A percentile compares a stretch with the other conserved stretches of the same genome.
Evolutionary conservation across 371 early-diverging fungal genomes (phyloP).

Genomic region (Apophysomyces ossiformis): DNA sequence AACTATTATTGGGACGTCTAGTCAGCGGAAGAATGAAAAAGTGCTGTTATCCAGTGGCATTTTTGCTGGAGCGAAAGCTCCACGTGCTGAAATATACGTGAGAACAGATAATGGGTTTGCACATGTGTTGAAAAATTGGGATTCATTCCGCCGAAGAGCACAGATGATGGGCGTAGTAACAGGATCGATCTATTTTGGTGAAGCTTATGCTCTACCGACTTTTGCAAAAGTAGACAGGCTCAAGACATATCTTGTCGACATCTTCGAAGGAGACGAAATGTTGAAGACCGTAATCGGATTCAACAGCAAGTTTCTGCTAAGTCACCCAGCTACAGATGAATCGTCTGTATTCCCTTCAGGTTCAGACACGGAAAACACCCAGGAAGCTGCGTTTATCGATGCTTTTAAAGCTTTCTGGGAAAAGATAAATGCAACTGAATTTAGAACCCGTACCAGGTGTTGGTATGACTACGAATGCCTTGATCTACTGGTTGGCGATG

Average conservation of each 20-base stretch:
- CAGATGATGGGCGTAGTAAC: conserved; percentile 57
- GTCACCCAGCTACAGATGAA: not conserved
- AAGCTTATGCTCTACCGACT: conserved; percentile 54
- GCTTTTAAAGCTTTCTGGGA: conserved; percentile 44
- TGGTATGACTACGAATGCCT: conserved; percentile 54
- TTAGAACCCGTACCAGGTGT: conserved; percentile 39
- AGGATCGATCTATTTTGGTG: conserved; percentile 41
- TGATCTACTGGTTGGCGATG: conserved; percentile 48
- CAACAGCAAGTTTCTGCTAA: conserved; percentile 33
- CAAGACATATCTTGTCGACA: conserved; percentile 66
- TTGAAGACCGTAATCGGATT: conserved; percentile 50
- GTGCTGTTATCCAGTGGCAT: conserved; percentile 37
- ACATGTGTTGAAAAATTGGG: conserved; percentile 55
- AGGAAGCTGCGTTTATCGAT: conserved; percentile 26
- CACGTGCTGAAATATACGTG: conserved; percentile 51
- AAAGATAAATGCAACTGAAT: conserved; percentile 32
- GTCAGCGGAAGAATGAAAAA: conserved; percentile 25
- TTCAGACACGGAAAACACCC: conserved; percentile 15
- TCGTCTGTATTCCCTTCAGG: not conserved
- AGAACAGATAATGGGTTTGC: conserved; percentile 50
- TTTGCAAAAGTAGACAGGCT: conserved; percentile 71
- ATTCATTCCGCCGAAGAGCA: conserved; percentile 40
- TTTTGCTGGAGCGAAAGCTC: conserved; percentile 45
- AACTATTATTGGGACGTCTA: conserved; percentile 26
- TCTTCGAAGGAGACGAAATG: conserved; percentile 77